Evolutionary conservation across 768 basidiomycete genomes (phyloP).

Genomic region (Lentinus brumalis): DNA sequence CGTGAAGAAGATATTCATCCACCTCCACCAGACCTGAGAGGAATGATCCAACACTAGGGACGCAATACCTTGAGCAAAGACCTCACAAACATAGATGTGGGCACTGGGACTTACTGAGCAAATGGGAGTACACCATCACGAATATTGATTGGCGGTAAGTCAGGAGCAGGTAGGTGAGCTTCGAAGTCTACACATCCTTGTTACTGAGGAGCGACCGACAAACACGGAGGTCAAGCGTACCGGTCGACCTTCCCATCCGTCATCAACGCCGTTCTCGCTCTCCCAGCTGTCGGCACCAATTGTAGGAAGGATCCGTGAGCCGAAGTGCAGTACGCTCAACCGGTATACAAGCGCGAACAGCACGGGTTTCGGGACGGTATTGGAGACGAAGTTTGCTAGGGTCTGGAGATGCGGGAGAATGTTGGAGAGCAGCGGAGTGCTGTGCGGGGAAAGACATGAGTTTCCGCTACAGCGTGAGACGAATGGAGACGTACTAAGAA

Average conservation of each 20-base stretch:
- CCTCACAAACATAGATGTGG: background rate
- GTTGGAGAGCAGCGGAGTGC: slow-evolving; percentile 75
- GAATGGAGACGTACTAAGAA: slow-evolving; percentile 61
- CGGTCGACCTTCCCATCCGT: slow-evolving; percentile 73
- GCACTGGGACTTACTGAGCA: slow-evolving; percentile 73
- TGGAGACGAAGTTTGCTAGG: slow-evolving; percentile 76
- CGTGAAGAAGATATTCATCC: slow-evolving; percentile 89
- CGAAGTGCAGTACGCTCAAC: slow-evolving; percentile 76
- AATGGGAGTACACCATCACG: slow-evolving; percentile 84
- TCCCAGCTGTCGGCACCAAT: slow-evolving; percentile 85
- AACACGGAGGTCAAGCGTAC: slow-evolving; percentile 40
- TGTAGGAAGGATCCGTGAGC: slow-evolving; percentile 80
- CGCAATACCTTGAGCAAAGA: background rate
- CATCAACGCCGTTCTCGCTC: slow-evolving; percentile 59
- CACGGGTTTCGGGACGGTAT: slow-evolving; percentile 85
- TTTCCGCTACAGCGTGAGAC: background rate
- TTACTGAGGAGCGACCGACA: background rate
- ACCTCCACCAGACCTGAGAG: slow-evolving; percentile 93
- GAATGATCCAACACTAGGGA: slow-evolving; percentile 73
- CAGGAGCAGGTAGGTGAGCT: slow-evolving; percentile 69
- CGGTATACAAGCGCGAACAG: slow-evolving; percentile 80
- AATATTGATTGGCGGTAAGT: slow-evolving; percentile 87
- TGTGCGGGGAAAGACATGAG: slow-evolving; percentile 28
- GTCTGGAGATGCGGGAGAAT: slow-evolving; percentile 82
- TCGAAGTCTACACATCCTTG: slow-evolving; percentile 62